Evolutionary conservation across 2,329 filamentous ascomycete genomes (phyloP), one percentile per base, ranked within the genome.

Genomic region (Ramichloridium luteum): DNA sequence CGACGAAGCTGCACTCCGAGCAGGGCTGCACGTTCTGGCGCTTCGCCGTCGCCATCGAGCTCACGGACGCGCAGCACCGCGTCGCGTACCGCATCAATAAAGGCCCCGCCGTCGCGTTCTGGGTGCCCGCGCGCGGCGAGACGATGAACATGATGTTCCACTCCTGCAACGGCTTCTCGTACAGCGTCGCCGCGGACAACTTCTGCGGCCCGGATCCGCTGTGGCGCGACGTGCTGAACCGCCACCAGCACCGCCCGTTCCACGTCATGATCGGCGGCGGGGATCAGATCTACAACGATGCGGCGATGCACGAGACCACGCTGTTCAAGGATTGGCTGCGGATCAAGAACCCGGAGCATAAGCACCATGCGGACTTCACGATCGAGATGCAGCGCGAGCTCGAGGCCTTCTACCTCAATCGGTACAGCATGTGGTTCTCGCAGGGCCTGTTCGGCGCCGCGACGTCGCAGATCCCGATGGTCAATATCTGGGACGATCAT

Each of bases 121-220:
- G 90, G 88, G 84, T 98, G 1, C 90, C 92, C 4, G 80, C 79
- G 17, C 72, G 68, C 30, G 79, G 75, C 11, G 70, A 93, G 54
- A 73, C 80, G 2, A 98, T 98, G 90, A 94, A 96, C 60, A 82
- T 94, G 54, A 93, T 96, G 85, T 98, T 94, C 61, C 74, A 96
- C 61, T 93, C 81, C 54, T 93, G 90, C 63, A 98, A 98, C 54
- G 90, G 92, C 2, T 98, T 98, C 63, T 88, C 83, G 46, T 56
- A 79, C 31, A 79, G 72, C 35, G 80, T 81, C 14, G 77, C 93
- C 40, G 63, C 84, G 0, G 70, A 92, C 51, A 68, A 77, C 27
- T 79, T 94, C 53, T 90, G 79, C 50, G 90, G 90, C 0, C 90
- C 92, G 0, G 90, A 98, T 58, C 90, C 90, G 1, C 69, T 98